Evolutionary conservation across 2,329 filamentous ascomycete species (phyloP).

Genomic region (Trichoderma afroharzianum): DNA sequence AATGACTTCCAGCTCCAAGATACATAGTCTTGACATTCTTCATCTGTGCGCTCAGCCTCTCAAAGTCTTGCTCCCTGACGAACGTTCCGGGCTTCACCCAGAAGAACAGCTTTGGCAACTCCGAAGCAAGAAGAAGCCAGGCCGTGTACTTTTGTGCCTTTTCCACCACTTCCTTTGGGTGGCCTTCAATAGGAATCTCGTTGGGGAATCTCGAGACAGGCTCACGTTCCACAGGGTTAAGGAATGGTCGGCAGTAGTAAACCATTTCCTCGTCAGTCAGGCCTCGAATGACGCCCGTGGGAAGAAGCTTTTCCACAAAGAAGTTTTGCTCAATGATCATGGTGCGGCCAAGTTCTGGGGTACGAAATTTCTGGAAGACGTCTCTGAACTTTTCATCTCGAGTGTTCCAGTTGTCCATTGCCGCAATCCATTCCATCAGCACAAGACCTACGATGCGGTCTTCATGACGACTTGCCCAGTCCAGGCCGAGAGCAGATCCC

Average conservation of each 20-base stretch:
- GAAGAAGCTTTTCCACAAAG: background rate
- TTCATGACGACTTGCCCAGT: constrained; percentile 1
- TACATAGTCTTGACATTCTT: background rate
- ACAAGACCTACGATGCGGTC: background rate
- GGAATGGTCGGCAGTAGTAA: background rate
- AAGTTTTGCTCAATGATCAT: background rate
- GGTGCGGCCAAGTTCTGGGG: background rate
- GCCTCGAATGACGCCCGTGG: background rate
- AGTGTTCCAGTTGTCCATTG: background rate
- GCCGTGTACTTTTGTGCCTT: background rate
- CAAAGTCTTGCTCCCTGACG: background rate
- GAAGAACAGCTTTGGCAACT: background rate
- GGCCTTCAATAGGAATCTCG: background rate
- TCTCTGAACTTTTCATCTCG: background rate
- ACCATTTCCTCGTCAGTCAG: background rate
- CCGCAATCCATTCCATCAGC: background rate
- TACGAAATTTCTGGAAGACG: background rate
- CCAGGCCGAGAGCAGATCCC: background rate
- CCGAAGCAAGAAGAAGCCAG: background rate
- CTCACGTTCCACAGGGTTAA: background rate
- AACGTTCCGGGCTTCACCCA: background rate
- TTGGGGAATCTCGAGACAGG: background rate
- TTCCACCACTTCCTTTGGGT: background rate
- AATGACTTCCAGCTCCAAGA: background rate
- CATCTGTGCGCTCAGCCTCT: background rate